Conservation (phyloP, 352 stramenopile genomes). For the Pythium dissimile region DNA sequence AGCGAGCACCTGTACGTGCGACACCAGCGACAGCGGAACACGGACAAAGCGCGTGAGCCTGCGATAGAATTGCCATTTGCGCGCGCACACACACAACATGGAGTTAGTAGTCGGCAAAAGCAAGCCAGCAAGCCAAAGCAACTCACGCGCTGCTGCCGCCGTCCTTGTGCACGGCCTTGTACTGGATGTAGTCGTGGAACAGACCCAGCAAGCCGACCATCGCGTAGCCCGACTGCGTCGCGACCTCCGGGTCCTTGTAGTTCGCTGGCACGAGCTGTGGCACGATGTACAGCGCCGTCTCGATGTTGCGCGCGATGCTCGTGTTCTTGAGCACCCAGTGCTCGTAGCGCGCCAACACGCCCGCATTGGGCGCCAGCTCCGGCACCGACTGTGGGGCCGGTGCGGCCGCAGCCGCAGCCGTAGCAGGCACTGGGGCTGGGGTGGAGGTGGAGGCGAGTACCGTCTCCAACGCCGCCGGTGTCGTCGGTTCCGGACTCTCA, state of each 20-base stretch:
- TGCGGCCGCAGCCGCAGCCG: not conserved
- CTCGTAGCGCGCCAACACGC: constrained; percentile 48
- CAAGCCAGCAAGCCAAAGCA: not conserved
- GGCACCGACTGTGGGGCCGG: not conserved
- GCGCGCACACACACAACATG: too few species aligned
- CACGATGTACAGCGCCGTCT: constrained; percentile 75
- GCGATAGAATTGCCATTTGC: not conserved
- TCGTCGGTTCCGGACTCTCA: too few species aligned
- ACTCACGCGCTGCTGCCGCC: constrained; percentile 11
- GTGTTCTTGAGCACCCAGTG: constrained; percentile 59
- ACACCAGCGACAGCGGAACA: constrained; percentile 72
- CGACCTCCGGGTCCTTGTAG: constrained; percentile 55
- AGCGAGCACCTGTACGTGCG: constrained; percentile 75
- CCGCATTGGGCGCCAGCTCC: constrained; percentile 5
- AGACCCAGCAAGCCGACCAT: constrained; percentile 69
- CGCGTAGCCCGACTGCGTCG: constrained; percentile 75
- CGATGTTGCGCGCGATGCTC: constrained; percentile 63
- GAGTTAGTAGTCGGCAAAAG: too few species aligned
- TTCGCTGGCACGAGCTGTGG: constrained; percentile 75
- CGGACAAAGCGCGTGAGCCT: constrained; percentile 57
- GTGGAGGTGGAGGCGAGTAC: too few species aligned
- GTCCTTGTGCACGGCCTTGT: constrained; percentile 38
- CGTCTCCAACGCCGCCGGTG: too few species aligned
- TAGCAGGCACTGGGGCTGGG: too few species aligned
- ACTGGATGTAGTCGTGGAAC: constrained; percentile 83